Base-by-base conservation (phyloP, 2,329 filamentous ascomycete genomes). In the Fusarium bulbicola region DNA sequence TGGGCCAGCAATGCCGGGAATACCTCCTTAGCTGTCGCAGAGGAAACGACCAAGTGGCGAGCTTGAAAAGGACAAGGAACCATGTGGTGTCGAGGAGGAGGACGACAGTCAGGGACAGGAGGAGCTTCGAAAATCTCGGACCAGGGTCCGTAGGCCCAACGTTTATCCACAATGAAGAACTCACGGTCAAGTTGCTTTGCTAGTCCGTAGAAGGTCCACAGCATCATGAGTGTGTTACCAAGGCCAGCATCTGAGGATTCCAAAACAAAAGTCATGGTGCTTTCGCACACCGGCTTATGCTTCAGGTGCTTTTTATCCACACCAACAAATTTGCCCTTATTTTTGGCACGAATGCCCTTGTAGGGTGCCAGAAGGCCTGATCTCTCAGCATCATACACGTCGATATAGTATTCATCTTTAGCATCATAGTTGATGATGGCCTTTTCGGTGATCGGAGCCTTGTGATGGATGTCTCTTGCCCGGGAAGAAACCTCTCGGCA, bases 121-220 rank as follows among this genome's bases (percentile, higher is more conserved):
- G 92, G 92, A 7, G 89, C 83, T 50, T 88, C 84, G 81, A 97
- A 97, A 76, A 93, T 94, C 57, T 89, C 87, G 2, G 87, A 87
- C 78, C 93, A 97, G 58, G 87, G 86, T 15, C 94, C 94, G 76
- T 96, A 96, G 3, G 92, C 91, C 92, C 95, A 97, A 73, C 92
- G 87, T 12, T 92, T 90, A 81, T 97, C 94, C 76, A 97, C 93
- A 70, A 97, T 86, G 83, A 97, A 97, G 81, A 97, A 97, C 2
- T 90, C 86, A 30, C 94, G 86, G 20, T 89, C 89, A 79, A 97
- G 92, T 66, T 91, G 88, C 78, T 92, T 86, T 5, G 94, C 93
- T 60, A 97, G 83, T 7, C 93, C 93, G 79, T 96, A 97, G 32
- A 93, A 92, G 76, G 92, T 92, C 94, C 94, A 97, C 63, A 97